Conservation (phyloP, 1,284 basidiomycete species). For the Megacollybia platyphylla region DNA sequence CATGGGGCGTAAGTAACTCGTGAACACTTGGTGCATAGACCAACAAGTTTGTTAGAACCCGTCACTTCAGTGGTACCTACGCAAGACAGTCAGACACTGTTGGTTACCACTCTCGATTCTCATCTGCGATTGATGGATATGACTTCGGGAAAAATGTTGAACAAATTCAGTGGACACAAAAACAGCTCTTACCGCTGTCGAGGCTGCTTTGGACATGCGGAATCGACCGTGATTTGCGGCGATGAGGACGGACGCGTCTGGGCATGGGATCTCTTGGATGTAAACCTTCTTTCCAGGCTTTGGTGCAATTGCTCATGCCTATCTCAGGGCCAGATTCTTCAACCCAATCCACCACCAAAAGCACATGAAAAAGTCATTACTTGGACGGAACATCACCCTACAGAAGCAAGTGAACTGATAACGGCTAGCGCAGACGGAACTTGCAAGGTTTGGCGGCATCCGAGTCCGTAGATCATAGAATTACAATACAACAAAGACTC, state of each 20-base stretch:
- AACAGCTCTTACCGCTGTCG: slow-evolving; percentile 71
- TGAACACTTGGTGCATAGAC: slow-evolving; percentile 1
- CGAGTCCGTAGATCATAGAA: slow-evolving; percentile 9
- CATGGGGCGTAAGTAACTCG: slow-evolving; percentile 64
- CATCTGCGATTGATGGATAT: slow-evolving; percentile 81
- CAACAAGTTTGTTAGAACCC: slow-evolving; percentile 41
- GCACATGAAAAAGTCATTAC: slow-evolving; percentile 78
- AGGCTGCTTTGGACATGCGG: slow-evolving; percentile 74
- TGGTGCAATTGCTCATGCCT: slow-evolving; percentile 1
- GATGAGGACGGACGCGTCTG: slow-evolving; percentile 85
- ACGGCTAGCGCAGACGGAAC: slow-evolving; percentile 73
- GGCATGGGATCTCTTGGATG: slow-evolving; percentile 89
- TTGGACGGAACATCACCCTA: slow-evolving; percentile 84
- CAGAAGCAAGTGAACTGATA: slow-evolving; percentile 14
- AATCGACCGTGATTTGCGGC: slow-evolving; percentile 74
- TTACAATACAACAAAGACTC: neutral
- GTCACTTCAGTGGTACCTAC: slow-evolving; percentile 75
- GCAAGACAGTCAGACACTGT: slow-evolving; percentile 61
- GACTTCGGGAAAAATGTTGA: slow-evolving; percentile 73
- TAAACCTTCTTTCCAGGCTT: slow-evolving; percentile 23
- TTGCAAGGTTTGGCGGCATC: slow-evolving; percentile 68
- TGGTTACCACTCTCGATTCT: slow-evolving; percentile 78
- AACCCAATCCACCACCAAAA: slow-evolving; percentile 55
- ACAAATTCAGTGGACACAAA: slow-evolving; percentile 71
- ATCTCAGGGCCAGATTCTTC: slow-evolving; percentile 49